Base-by-base conservation (phyloP, 1,284 basidiomycete genomes). In the Austroboletus rostrupii region DNA sequence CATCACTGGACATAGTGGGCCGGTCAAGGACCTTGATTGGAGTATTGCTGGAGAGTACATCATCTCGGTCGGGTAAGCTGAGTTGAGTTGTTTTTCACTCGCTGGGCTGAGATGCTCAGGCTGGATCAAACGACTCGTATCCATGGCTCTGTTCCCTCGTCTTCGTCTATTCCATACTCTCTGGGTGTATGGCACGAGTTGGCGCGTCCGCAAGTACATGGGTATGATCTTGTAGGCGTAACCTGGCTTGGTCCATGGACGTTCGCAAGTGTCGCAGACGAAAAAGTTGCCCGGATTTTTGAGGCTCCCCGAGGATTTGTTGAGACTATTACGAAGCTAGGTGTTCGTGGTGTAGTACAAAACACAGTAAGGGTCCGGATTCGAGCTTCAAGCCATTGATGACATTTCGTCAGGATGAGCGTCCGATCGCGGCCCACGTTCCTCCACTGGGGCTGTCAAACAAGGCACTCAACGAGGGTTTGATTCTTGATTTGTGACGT, bases 261-360 rank as follows among this genome's bases (percentile, higher is more conserved):
- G 20, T 92, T 96, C 61, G 85, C 85, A 16, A 94, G 90, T 58
- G 84, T 90, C 41, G 90, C 91, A 9, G 94, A 97, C 61, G 94
- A 97, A 69, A 97, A 97, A 68, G 91, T 96, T 14, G 80, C 84
- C 11, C 81, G 94, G 41, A 83, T 96, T 1, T 97, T 97, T 58
- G 92, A 93, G 61, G 92, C 92, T 11, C 89, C 94, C 5, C 75
- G 75, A 17, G 78, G 79, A 7, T 97, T 96, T 61, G 80, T 92
- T 1, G 75, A 82, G 38, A 69, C 80, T 8, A 66, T 85, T 28
- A 74, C 78, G 53, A 66, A 64, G 36, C 61, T 88, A 10, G 70
- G 69, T 5, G 70, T 86, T 16, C 73, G 76, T 3, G 65, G 73
- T 33, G 67, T 84, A 42, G 56, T 65, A 2, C 70, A 74, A 17